A percentile compares a stretch with the other conserved stretches of the same genome.
Conservation (phyloP, 2,329 filamentous ascomycete genomes). For the Calycina herbarum region DNA sequence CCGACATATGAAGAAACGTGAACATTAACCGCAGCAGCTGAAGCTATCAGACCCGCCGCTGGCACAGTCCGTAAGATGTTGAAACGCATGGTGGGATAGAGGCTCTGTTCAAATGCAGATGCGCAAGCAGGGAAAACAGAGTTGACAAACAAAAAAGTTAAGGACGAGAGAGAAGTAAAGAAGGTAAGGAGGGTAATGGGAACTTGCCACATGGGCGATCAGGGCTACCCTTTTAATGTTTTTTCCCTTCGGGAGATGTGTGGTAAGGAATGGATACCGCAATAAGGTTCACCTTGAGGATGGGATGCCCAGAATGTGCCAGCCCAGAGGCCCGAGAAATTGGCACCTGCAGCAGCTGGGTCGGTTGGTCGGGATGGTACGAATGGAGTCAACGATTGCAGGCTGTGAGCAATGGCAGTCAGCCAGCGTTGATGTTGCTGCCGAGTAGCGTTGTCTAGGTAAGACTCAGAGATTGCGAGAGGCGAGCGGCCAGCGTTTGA, state of each 20-base stretch:
- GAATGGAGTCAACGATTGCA: background rate
- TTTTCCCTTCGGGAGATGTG: background rate
- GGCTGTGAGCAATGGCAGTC: background rate
- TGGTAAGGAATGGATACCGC: background rate
- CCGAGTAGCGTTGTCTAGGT: background rate
- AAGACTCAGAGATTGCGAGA: background rate
- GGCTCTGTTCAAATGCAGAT: background rate
- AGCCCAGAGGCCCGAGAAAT: background rate
- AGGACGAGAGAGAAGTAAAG: conserved; percentile 8
- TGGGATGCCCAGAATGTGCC: conserved; percentile 3
- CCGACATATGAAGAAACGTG: conserved; percentile 43
- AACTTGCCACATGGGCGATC: conserved; percentile 5
- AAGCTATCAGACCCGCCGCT: background rate
- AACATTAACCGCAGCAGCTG: conserved; percentile 28
- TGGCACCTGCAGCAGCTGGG: background rate
- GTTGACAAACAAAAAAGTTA: conserved; percentile 6
- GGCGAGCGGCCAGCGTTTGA: background rate
- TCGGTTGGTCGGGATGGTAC: background rate
- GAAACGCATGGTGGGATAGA: conserved; percentile 12
- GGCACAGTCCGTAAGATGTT: background rate
- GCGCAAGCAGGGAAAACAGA: background rate
- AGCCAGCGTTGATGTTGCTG: background rate
- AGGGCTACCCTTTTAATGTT: background rate
- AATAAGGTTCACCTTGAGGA: conserved; percentile 2
- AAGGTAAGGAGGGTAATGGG: background rate